Evolutionary conservation across 345 rosid species (phyloP).

Genomic region (Trapa bicornis): DNA sequence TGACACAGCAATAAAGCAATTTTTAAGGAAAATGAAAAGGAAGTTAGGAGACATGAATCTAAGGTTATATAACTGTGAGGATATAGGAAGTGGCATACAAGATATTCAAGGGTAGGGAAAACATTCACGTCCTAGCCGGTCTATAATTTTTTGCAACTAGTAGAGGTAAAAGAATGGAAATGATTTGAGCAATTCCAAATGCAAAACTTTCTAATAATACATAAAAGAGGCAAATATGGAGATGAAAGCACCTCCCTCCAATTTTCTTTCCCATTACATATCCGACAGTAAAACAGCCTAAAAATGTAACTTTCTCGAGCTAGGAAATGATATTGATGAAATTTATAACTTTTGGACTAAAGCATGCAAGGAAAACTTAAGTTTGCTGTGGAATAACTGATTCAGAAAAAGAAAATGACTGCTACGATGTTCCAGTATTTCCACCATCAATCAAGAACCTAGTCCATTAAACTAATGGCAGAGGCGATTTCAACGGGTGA

Average conservation of each 20-base stretch:
- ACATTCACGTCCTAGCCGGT: neutral
- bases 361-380: neutral
- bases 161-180: neutral
- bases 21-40: neutral
- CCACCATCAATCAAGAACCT: neutral
- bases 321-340: neutral
- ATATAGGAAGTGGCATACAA: neutral
- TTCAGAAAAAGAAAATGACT: neutral
- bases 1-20: neutral
- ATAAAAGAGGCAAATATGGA: neutral
- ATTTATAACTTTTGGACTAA: neutral
- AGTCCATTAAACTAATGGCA: neutral
- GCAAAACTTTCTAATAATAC: neutral
- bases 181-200: neutral
- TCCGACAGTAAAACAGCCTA: neutral
- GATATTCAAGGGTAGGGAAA: neutral
- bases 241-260: neutral
- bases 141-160: neutral
- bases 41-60: neutral
- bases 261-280: neutral
- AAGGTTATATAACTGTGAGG: neutral
- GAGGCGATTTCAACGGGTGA: neutral
- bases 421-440: neutral
- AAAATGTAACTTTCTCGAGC: neutral
- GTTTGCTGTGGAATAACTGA: neutral